Percentiles rank a stretch among this genome's conserved stretches.
These are phyloP conservation scores for Salisapilia sapeloensis DNA, from an alignment of 352 stramenopile species.

Conservation along the genomic window DNA sequence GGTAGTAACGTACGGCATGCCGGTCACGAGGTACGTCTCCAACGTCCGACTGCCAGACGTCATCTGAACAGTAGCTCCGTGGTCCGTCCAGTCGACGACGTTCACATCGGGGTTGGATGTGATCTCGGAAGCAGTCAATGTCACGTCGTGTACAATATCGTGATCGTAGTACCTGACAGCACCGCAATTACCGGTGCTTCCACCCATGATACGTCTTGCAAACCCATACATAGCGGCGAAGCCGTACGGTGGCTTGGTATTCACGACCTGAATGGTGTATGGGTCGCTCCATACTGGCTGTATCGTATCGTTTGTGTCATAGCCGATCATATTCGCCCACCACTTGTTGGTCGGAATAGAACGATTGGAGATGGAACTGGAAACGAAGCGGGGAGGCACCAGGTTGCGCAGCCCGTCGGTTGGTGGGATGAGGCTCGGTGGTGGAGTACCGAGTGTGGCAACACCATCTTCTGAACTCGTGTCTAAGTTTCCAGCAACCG, in stretches of 20 bases:
- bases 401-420: slow-evolving; percentile 32
- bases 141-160: slow-evolving; percentile 21
- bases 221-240: slow-evolving; percentile 39
- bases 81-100: slow-evolving; percentile 33
- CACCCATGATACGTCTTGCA: slow-evolving; percentile 24
- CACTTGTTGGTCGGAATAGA: slow-evolving; percentile 58
- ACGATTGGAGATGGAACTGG: slow-evolving; percentile 16
- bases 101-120: slow-evolving; percentile 21
- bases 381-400: slow-evolving; percentile 32
- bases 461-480: no score
- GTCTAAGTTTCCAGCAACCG: no score
- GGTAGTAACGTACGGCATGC: slow-evolving; percentile 44
- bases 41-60: slow-evolving; percentile 11
- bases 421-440: slow-evolving; percentile 18
- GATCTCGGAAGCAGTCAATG: slow-evolving; percentile 34
- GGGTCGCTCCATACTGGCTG: slow-evolving; percentile 45
- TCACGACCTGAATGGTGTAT: slow-evolving; percentile 21
- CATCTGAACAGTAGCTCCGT: slow-evolving; percentile 33
- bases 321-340: slow-evolving; percentile 52
- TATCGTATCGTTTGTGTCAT: slow-evolving; percentile 11
- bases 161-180: slow-evolving; percentile 39
- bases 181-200: slow-evolving; percentile 26
- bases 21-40: slow-evolving; percentile 28
- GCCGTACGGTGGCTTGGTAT: slow-evolving; percentile 21
- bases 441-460: no score